A percentile compares a stretch with the other conserved stretches of the same genome.
These are phyloP conservation scores for Acanthamoeba castellanii DNA, from an alignment of 208 protist species.

Conservation along the genomic window DNA sequence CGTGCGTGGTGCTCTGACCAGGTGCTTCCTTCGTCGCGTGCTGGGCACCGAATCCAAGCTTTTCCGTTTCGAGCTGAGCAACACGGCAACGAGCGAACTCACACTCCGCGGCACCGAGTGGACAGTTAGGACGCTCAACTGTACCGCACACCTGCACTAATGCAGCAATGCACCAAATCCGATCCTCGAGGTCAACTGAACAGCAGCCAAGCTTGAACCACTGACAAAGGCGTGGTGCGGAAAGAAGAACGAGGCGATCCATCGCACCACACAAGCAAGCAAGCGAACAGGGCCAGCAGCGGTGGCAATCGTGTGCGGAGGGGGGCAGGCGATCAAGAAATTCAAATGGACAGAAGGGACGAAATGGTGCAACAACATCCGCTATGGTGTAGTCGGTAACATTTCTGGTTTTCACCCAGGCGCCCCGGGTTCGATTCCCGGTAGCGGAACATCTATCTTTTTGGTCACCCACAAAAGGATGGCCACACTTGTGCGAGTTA, in stretches of 20 bases:
- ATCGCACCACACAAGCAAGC: too few relatives aligned
- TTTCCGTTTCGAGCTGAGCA: conserved; percentile 22
- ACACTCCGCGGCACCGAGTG: background rate
- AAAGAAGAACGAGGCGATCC: too few relatives aligned
- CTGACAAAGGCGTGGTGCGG: too few relatives aligned
- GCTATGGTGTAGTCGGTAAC: conserved; percentile 77
- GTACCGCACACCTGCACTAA: background rate
- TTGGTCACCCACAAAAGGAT: too few relatives aligned
- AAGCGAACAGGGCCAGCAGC: too few relatives aligned
- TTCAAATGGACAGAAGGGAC: too few relatives aligned
- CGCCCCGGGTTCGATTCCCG: conserved; percentile 78
- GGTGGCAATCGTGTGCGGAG: too few relatives aligned
- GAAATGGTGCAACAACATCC: conserved; percentile 39
- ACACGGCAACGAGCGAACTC: conserved; percentile 33
- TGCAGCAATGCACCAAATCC: too few relatives aligned
- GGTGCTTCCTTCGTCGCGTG: conserved; percentile 39
- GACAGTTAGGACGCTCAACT: background rate
- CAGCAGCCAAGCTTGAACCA: too few relatives aligned
- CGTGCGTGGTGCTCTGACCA: background rate
- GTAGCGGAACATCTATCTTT: conserved; percentile 56
- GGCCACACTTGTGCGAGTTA: too few relatives aligned
- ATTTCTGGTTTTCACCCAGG: conserved; percentile 79
- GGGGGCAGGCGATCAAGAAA: too few relatives aligned
- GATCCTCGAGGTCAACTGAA: too few relatives aligned
- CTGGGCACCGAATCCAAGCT: background rate